A percentile compares a stretch with the other conserved stretches of the same genome.
These are phyloP conservation scores for Phytophthora sp. DNA, from an alignment of 352 stramenopile genomes.

Conservation along the genomic window DNA sequence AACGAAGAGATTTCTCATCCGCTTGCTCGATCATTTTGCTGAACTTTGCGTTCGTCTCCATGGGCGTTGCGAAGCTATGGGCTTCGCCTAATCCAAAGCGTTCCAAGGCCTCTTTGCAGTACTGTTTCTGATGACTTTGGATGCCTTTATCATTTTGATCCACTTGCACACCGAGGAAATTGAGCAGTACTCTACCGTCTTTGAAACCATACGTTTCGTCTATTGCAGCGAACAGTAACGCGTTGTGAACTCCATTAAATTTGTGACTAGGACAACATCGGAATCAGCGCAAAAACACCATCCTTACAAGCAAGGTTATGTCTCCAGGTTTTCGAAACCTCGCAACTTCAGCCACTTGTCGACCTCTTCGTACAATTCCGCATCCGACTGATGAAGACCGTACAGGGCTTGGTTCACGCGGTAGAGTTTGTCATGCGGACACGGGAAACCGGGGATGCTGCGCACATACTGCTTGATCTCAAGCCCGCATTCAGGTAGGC, in stretches of 20 bases:
- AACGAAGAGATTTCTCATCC: no score
- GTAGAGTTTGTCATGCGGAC: conserved; percentile 11
- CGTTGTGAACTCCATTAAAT: conserved; percentile 16
- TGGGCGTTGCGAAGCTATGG: conserved; percentile 1
- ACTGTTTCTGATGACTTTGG: conserved; percentile 4
- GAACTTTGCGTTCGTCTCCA: conserved; percentile 23
- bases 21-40: no score
- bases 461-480: conserved; percentile 20
- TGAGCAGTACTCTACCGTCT: conserved; percentile 4
- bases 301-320: conserved; percentile 7
- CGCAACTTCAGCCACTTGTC: conserved; percentile 5
- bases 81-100: conserved; percentile 4
- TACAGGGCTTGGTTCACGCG: conserved; percentile 9
- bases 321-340: background rate
- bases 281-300: conserved; percentile 17
- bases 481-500: conserved; percentile 18
- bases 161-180: conserved; percentile 16
- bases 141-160: conserved; percentile 9
- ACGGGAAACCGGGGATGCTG: conserved; percentile 14
- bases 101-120: conserved; percentile 4
- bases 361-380: conserved; percentile 22
- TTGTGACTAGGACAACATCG: conserved; percentile 27
- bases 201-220: conserved; percentile 35
- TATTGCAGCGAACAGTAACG: conserved; percentile 20
- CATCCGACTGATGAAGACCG: conserved; percentile 19